Base-by-base conservation (phyloP, 2,329 filamentous ascomycete genomes). In the Nemania diffusa region DNA sequence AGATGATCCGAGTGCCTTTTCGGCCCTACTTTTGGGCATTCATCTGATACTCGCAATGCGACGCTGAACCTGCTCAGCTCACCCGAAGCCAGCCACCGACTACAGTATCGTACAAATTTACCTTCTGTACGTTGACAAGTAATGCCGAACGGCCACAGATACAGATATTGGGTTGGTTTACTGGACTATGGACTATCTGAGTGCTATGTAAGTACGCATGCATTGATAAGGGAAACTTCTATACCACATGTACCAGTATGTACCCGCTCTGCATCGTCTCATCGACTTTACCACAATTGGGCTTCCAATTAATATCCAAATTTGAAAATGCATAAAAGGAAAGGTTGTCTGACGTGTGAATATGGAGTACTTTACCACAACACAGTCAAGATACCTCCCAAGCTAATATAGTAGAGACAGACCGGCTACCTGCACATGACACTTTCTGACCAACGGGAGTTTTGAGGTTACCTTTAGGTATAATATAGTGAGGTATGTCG, bases 21-120 rank as follows among this genome's bases (percentile, higher is more conserved):
- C 63, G 66, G 66, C 26, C 66, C 62, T 69, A 65, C 63, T 66
- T 22, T 52, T 62, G 63, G 63, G 55, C 66, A 60, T 51, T 63
- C 50, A 50, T 56, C 52, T 51, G 55, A 52, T 20, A 62, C 59
- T 26, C 27, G 32, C 48, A 58, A 60, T 66, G 55, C 50, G 17
- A 69, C 66, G 48, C 34, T 66, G 57, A 58, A 59, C 17, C 32
- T 64, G 32, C 57, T 64, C 56, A 69, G 62, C 66, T 59, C 57
- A 46, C 42, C 62, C 51, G 29, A 11, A 24, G 29, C 48, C 26
- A 56, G 62, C 52, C 48, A 59, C 29, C 59, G n/a, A 61, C 6
- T 26, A 24, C 24, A 15, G 13, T 27, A 17, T 29, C 9, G 17
- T 1, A n/a, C n/a, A n/a, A n/a, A n/a, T n/a, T n/a, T n/a, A n/a